Base-by-base conservation (phyloP, 768 basidiomycete genomes). In the Ephemerocybe angulata region DNA sequence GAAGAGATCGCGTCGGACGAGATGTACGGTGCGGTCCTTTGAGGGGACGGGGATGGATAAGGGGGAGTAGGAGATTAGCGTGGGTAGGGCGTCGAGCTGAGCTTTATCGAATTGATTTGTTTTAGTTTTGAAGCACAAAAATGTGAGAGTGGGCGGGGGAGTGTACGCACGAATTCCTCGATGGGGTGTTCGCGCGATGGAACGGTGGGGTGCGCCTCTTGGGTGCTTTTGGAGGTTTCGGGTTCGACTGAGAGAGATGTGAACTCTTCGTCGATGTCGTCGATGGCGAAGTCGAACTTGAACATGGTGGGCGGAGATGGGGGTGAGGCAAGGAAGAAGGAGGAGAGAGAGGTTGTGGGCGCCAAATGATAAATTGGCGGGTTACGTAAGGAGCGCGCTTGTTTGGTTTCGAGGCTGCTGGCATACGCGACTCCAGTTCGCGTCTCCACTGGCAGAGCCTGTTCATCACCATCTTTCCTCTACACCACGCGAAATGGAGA, bases 1-100 rank as follows among this genome's bases (percentile, higher is more conserved):
- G 64, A 93, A 98, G 4, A 98, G 76, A 70, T 98, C 96, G 55
- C 96, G 79, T 13, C 93, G 84, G 3, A 84, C 72, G 25, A 98
- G 72, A 11, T 35, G 13, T 1, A 73, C 67, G 10, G 78, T 55
- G 17, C 55, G 55, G 38, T 65, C 62, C 3, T 63, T 53, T 13
- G 64, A 69, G 21, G 69, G 70, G 4, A 81, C 69, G 2, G 83
- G 80, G 3, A 88, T 69, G 3, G 68, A 63, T 13, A 94, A 60
- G 2, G 89, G 85, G 0, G 95, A 93, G 66, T 87, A 94, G 0
- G 92, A 93, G 58, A 98, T 84, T 11, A 79, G 69, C 1, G 79
- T 72, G 1, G 94, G 93, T 4, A 96, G 76, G 3, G 75, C 69
- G 50, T 80, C 74, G 51, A 94, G 67, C 92, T 94, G 72, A 58